phyloP scores from a whole-genome alignment of 1,284 basidiomycete genomes.

The Chalciporus piperatoides region DNA sequence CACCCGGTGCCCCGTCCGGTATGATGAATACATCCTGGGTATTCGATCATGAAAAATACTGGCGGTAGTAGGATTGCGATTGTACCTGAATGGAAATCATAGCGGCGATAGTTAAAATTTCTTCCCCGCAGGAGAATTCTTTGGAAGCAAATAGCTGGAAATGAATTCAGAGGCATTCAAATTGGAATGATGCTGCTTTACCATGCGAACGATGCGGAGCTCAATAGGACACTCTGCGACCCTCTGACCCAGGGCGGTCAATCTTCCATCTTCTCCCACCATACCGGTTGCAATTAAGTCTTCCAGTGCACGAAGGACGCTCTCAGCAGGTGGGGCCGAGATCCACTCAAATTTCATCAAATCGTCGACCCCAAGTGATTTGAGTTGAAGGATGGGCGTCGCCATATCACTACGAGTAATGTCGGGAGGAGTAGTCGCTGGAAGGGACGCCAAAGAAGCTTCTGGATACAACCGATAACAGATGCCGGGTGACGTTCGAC shows the following conservation, averaged over 20 bases:
- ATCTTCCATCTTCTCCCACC: constrained; percentile 63
- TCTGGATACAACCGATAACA: constrained; percentile 92
- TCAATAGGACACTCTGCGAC: constrained; percentile 79
- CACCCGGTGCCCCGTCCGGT: constrained; percentile 79
- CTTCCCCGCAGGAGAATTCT: constrained; percentile 84
- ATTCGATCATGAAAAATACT: not conserved
- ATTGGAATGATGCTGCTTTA: constrained; percentile 25
- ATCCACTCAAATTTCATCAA: constrained; percentile 97
- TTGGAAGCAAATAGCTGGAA: constrained; percentile 82
- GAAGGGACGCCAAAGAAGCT: constrained; percentile 54
- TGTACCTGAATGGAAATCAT: constrained; percentile 87
- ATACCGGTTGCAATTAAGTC: constrained; percentile 65
- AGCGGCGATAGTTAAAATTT: constrained; percentile 92
- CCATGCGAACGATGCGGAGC: constrained; percentile 73
- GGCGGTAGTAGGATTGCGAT: not conserved
- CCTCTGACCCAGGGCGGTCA: constrained; percentile 65
- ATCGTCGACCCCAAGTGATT: constrained; percentile 92
- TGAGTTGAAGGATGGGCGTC: constrained; percentile 87
- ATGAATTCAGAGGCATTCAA: not conserved
- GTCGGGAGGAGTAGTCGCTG: constrained; percentile 78
- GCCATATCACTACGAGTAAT: constrained; percentile 87
- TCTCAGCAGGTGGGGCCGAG: constrained; percentile 82
- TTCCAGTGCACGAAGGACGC: constrained; percentile 81
- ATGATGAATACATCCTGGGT: constrained; percentile 82
- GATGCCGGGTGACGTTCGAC: constrained; percentile 86